Evolutionary conservation across 306 rosid species (phyloP).

Genomic region (Fagus crenata): DNA sequence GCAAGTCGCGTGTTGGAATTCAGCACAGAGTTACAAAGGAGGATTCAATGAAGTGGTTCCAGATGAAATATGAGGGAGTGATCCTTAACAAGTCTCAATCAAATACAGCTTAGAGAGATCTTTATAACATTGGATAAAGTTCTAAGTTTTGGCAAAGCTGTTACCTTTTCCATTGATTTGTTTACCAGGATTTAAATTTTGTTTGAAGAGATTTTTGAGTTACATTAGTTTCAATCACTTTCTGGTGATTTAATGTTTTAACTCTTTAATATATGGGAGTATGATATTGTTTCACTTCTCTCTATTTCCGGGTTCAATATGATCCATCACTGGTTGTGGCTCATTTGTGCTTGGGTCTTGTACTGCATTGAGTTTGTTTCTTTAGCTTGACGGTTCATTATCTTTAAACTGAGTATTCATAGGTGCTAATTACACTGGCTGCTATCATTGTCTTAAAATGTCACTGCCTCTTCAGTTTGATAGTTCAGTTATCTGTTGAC

Average conservation of each 20-base stretch:
- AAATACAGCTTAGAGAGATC: constrained; percentile 21
- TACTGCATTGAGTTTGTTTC: too few relatives aligned
- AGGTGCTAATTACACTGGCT: too few relatives aligned
- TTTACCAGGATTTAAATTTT: background rate
- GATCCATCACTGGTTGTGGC: background rate
- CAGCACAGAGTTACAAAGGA: constrained; percentile 63
- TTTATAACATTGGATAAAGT: constrained; percentile 5
- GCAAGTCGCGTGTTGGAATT: constrained; percentile 61
- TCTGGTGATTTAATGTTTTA: background rate
- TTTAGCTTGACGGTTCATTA: too few relatives aligned
- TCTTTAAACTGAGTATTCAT: too few relatives aligned
- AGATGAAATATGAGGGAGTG: constrained; percentile 64
- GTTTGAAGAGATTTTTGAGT: background rate
- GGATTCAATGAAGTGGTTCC: constrained; percentile 69
- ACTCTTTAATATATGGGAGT: background rate
- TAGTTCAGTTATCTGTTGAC: too few relatives aligned
- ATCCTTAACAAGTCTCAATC: constrained; percentile 60
- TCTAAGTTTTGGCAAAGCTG: constrained; percentile 19
- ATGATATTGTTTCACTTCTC: background rate
- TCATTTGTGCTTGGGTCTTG: too few relatives aligned
- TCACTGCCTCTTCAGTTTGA: too few relatives aligned
- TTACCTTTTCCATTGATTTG: constrained; percentile 5
- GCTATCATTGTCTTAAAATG: too few relatives aligned
- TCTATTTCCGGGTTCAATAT: background rate
- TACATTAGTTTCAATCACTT: background rate